Conservation (phyloP, 306 rosid genomes). For the Oxytropis ochrocephala region DNA sequence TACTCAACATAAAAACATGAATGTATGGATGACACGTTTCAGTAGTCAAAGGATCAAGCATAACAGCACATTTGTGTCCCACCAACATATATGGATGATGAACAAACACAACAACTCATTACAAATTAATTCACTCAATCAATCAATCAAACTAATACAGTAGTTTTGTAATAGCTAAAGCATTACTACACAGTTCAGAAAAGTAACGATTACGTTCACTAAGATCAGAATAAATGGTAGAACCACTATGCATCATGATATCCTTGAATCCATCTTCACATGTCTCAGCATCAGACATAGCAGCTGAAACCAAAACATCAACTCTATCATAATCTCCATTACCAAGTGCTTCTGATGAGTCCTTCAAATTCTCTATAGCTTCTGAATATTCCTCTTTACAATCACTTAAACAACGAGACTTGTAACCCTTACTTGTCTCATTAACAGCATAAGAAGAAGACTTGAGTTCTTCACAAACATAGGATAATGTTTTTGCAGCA, state of each 20-base stretch:
- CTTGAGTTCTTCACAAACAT: neutral
- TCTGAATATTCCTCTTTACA: slow-evolving; percentile 25
- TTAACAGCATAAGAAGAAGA: neutral
- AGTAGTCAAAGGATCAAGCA: neutral
- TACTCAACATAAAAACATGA: neutral
- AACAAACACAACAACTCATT: neutral
- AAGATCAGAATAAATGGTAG: neutral
- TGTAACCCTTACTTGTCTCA: neutral
- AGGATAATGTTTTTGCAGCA: slow-evolving; percentile 13
- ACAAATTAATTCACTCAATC: slow-evolving; percentile 4
- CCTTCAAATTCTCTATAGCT: slow-evolving; percentile 21
- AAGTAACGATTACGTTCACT: slow-evolving; percentile 17
- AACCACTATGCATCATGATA: neutral
- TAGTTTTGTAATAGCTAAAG: slow-evolving; percentile 22
- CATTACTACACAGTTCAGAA: slow-evolving; percentile 32
- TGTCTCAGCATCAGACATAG: slow-evolving; percentile 38
- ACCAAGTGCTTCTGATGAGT: slow-evolving; percentile 14
- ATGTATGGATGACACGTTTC: neutral
- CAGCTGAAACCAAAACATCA: slow-evolving; percentile 21
- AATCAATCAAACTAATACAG: slow-evolving; percentile 22
- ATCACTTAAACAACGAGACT: slow-evolving; percentile 14
- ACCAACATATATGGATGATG: neutral
- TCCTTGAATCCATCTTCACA: slow-evolving; percentile 35
- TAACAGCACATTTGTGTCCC: neutral
- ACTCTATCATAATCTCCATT: slow-evolving; percentile 17